Conservation (phyloP, 1,139 yeast species). For the Petasospora rhodanensis region DNA sequence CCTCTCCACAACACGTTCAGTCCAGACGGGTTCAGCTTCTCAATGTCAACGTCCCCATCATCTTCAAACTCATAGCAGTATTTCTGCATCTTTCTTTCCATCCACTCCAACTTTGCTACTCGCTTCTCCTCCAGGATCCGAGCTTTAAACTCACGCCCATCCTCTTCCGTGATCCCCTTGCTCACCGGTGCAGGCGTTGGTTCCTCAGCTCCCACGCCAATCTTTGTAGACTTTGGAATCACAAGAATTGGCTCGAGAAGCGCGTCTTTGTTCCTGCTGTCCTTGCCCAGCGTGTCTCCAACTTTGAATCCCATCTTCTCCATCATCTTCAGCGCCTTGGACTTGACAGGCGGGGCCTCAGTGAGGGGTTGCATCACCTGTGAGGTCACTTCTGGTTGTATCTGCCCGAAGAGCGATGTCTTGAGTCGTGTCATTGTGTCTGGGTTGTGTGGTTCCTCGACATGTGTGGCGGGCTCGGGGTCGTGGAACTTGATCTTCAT, state of each 20-base stretch:
- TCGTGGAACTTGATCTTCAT: constrained; percentile 16
- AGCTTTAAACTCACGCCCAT: constrained; percentile 22
- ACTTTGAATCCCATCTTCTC: constrained; percentile 50
- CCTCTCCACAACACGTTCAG: constrained; percentile 34
- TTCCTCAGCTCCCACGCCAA: constrained; percentile 14
- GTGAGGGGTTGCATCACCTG: too few species aligned
- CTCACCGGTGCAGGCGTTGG: not conserved
- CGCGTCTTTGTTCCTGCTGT: constrained; percentile 18
- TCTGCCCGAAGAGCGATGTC: constrained; percentile 15
- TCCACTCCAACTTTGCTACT: constrained; percentile 10
- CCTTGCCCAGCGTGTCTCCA: constrained; percentile 40
- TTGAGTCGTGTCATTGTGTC: constrained; percentile 9
- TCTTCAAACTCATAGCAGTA: constrained; percentile 30
- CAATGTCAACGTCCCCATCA: constrained; percentile 20
- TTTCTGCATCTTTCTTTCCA: constrained; percentile 27
- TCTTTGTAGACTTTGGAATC: constrained; percentile 20
- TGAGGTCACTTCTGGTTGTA: too few species aligned
- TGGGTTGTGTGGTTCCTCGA: not conserved
- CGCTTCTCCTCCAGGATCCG: constrained; percentile 21
- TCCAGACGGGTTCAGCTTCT: constrained; percentile 27
- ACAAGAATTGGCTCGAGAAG: constrained; percentile 25
- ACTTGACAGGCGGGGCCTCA: constrained; percentile 21
- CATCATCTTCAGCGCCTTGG: constrained; percentile 50
- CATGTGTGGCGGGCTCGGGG: constrained; percentile 9
- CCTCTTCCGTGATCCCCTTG: constrained; percentile 8